Evolutionary conservation across 1,284 basidiomycete genomes (phyloP).

Genomic region (Mycena citricolor): DNA sequence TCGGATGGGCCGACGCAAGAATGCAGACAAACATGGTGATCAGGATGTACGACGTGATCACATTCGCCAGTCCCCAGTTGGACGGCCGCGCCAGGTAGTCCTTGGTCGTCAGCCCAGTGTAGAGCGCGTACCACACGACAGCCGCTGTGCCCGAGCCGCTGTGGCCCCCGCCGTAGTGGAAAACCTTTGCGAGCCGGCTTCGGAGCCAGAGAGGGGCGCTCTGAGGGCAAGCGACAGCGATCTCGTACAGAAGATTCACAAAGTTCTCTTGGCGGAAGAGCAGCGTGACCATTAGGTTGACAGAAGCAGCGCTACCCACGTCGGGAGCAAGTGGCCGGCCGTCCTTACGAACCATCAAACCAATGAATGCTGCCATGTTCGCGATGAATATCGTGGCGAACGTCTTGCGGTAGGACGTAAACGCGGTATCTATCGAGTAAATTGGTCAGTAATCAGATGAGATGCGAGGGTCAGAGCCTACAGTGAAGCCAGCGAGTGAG

Average conservation of each 20-base stretch:
- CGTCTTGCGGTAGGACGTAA: constrained; percentile 26
- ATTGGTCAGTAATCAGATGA: not conserved
- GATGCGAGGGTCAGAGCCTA: not conserved
- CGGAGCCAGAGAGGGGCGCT: constrained; percentile 57
- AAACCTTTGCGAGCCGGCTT: constrained; percentile 38
- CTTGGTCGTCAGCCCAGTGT: constrained; percentile 52
- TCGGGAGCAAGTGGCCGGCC: constrained; percentile 24
- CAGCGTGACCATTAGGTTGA: constrained; percentile 52
- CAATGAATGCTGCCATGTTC: constrained; percentile 21
- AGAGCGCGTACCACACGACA: constrained; percentile 52
- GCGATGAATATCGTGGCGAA: constrained; percentile 26
- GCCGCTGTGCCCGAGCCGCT: constrained; percentile 60
- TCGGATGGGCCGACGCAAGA: constrained; percentile 50
- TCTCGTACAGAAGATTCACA: constrained; percentile 54
- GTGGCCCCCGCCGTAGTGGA: constrained; percentile 58
- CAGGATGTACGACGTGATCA: constrained; percentile 54
- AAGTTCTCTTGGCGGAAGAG: constrained; percentile 63
- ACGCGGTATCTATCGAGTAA: constrained; percentile 22
- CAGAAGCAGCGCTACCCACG: constrained; percentile 29
- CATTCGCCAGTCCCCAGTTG: constrained; percentile 44
- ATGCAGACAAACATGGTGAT: constrained; percentile 48
- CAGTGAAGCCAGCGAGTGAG: constrained; percentile 14
- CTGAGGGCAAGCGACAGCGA: constrained; percentile 48
- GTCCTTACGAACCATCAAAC: constrained; percentile 9
- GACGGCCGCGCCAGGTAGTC: constrained; percentile 39